Evolutionary conservation across 2,329 filamentous ascomycete genomes (phyloP).

Genomic region (Alternaria viburni): DNA sequence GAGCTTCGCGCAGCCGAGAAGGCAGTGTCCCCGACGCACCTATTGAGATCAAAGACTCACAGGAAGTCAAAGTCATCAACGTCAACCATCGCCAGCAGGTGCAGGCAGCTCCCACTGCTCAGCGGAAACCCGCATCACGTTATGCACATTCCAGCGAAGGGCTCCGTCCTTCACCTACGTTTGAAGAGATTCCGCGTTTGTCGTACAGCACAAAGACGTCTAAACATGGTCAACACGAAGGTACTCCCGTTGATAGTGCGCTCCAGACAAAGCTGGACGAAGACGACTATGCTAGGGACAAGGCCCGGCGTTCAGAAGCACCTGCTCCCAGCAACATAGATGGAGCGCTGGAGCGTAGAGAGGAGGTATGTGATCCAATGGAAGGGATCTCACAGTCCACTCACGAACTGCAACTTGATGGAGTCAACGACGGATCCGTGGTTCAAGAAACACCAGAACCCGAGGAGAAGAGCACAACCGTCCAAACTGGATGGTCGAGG

Average conservation of each 20-base stretch:
- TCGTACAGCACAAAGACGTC: not conserved
- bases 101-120: not conserved
- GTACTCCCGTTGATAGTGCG: not conserved
- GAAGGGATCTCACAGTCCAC: conserved; percentile 12
- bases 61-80: conserved; percentile 14
- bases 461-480: conserved; percentile 36
- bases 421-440: not conserved
- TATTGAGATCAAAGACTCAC: conserved; percentile 38
- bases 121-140: not conserved
- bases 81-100: not conserved
- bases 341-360: not conserved
- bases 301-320: not conserved
- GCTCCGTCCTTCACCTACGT: not conserved
- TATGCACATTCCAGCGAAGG: not conserved
- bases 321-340: not conserved
- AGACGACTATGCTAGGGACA: not conserved
- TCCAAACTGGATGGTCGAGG: conserved; percentile 59
- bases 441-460: conserved; percentile 15
- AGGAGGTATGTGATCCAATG: conserved; percentile 1
- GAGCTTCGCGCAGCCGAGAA: not conserved
- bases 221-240: not conserved
- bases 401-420: conserved; percentile 11
- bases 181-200: conserved; percentile 7
- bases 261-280: not conserved
- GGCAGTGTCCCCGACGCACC: conserved; percentile 25